phyloP scores from a whole-genome alignment of 2,329 filamentous ascomycete genomes.

The Claviceps digitariae region DNA sequence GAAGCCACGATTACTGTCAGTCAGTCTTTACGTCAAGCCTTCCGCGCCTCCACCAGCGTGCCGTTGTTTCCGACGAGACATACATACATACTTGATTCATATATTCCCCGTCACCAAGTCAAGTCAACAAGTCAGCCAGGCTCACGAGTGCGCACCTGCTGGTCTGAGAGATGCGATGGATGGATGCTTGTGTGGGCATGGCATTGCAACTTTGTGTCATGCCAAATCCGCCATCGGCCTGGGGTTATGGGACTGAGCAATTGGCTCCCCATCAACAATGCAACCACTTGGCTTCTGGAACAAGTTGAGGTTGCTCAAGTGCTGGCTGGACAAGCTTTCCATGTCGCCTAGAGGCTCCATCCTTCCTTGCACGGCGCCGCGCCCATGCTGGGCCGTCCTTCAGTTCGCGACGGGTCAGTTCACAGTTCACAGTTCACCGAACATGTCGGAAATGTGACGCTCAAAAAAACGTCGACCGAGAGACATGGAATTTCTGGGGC shows the following conservation, averaged over 20 bases:
- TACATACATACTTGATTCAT: no score
- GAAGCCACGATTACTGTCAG: neutral
- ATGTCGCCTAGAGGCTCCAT: neutral
- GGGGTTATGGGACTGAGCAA: neutral
- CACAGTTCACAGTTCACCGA: no score
- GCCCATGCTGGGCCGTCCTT: neutral
- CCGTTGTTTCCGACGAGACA: neutral
- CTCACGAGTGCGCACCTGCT: neutral
- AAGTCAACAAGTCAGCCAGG: neutral
- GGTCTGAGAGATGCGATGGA: neutral
- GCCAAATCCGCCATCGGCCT: neutral
- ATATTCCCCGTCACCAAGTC: neutral
- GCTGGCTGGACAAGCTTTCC: neutral
- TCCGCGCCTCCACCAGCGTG: neutral
- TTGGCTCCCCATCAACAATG: neutral
- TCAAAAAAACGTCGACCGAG: neutral
- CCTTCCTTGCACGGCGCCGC: neutral
- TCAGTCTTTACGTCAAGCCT: neutral
- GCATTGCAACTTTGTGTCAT: neutral
- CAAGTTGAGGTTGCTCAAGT: neutral
- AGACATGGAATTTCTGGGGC: neutral
- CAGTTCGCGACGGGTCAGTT: neutral
- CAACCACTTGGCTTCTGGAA: slow-evolving; percentile 2
- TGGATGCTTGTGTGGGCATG: neutral
- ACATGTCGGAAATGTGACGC: neutral